These are phyloP conservation scores for Aureobasidium sp. DNA, from an alignment of 2,329 filamentous ascomycete genomes.

Conservation along the genomic window DNA sequence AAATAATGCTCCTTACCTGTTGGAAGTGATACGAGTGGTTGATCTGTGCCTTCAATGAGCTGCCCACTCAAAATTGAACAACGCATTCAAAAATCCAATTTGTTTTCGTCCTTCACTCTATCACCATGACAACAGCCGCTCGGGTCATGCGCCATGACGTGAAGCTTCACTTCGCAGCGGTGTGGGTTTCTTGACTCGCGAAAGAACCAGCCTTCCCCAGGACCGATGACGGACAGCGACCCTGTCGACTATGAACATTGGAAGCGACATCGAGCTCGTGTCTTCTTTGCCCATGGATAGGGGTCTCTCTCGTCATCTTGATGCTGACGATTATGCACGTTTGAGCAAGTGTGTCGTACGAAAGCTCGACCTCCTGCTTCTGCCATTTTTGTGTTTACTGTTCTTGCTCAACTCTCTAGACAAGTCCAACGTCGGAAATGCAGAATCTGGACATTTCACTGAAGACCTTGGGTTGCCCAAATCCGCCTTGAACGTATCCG, in stretches of 20 bases:
- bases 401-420: conserved; percentile 47
- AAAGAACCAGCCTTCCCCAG: neutral
- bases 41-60: neutral
- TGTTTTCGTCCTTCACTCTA: neutral
- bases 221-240: neutral
- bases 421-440: conserved; percentile 47
- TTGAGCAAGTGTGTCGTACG: conserved; percentile 30
- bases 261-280: neutral
- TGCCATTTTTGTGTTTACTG: conserved; percentile 44
- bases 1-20: neutral
- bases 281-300: neutral
- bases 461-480: conserved; percentile 43
- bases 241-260: neutral
- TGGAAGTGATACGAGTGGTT: neutral
- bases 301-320: neutral
- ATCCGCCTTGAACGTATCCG: conserved; percentile 47
- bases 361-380: conserved; percentile 42
- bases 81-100: neutral
- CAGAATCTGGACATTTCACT: conserved; percentile 52
- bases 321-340: neutral
- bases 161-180: neutral
- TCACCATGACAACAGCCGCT: conserved; percentile 7
- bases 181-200: neutral
- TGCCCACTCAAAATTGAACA: conserved; percentile 6
- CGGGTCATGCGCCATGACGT: neutral